Base-by-base conservation (phyloP, 169 alveolate genomes). In the Cryptosporidium meleagridis region DNA sequence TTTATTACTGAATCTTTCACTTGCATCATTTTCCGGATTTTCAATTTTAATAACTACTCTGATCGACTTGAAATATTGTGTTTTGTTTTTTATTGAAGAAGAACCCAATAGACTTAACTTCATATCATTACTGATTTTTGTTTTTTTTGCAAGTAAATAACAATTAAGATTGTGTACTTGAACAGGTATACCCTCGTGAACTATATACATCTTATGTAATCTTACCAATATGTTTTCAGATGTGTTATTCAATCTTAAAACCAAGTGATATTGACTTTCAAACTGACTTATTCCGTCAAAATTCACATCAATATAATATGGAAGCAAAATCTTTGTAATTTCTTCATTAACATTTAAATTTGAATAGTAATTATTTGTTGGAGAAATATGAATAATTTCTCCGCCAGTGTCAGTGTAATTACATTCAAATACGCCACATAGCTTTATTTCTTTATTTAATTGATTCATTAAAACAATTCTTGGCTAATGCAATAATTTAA, bases 401-500 rank as follows among this genome's bases (percentile, higher is more conserved):
- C 89, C 89, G 39, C 75, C 59, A 12, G 55, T 45, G 18, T 67
- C 44, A 21, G 89, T 80, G 41, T 80, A 80, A 33, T 41, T 80
- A 26, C 89, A 80, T 62, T 80, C 89, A 65, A 37, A 80, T 31
- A 80, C 75, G 2, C 89, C 89, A 65, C 89, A 80, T 45, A 80
- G 33, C 65, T 45, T 62, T 62, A 80, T 33, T 23, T 80, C 89
- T 35, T 59, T 41, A 41, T 41, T 45, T 65, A 65, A 37, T 62
- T 67, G 73, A 51, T 41, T 80, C 89, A 80, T 80, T 62, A 62
- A 58, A 31, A 14, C 35, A 9, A 55, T 55, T 12, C 16, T 65
- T 37, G 51, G 9, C 33, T 12, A 35, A 65, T 65, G 8, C 12
- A 65, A 35, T 52, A 23, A 21, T 59, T 65, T 37, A 10, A n/a